Conservation (phyloP, 2,329 filamentous ascomycete genomes). For the Xylariaceae sp. region DNA sequence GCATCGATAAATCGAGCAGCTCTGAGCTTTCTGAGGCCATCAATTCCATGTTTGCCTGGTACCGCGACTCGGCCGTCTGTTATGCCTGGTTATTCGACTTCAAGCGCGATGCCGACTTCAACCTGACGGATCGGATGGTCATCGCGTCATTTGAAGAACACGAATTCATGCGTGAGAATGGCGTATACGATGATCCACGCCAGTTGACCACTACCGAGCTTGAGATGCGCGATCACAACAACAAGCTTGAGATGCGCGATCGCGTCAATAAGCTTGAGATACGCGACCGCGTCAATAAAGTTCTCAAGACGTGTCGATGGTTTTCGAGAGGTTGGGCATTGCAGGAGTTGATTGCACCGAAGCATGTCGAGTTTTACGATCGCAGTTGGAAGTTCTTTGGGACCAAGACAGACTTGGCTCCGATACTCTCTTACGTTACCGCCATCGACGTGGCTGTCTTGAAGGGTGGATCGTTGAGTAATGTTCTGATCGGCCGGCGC, state of each 20-base stretch:
- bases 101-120: conserved; percentile 6
- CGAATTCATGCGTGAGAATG: conserved; percentile 11
- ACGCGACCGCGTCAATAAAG: conserved; percentile 13
- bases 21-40: conserved; percentile 24
- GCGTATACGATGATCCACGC: conserved; percentile 13
- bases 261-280: conserved; percentile 4
- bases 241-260: neutral
- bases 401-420: conserved; percentile 16
- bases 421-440: conserved; percentile 18
- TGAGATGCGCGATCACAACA: conserved; percentile 14
- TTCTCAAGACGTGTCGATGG: conserved; percentile 18
- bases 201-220: conserved; percentile 14
- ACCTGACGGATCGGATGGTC: conserved; percentile 9
- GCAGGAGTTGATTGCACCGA: conserved; percentile 24
- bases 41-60: conserved; percentile 25
- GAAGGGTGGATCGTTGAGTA: conserved; percentile 15
- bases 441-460: conserved; percentile 18
- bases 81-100: conserved; percentile 21
- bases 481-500: conserved; percentile 18
- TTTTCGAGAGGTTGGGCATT: conserved; percentile 23
- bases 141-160: conserved; percentile 16
- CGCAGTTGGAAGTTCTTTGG: conserved; percentile 19
- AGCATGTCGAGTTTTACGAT: conserved; percentile 20
- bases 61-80: conserved; percentile 16
- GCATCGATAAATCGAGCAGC: conserved; percentile 24